phyloP scores from a whole-genome alignment of 2,329 filamentous ascomycete species.

The Trichoderma atrobrunneum region DNA sequence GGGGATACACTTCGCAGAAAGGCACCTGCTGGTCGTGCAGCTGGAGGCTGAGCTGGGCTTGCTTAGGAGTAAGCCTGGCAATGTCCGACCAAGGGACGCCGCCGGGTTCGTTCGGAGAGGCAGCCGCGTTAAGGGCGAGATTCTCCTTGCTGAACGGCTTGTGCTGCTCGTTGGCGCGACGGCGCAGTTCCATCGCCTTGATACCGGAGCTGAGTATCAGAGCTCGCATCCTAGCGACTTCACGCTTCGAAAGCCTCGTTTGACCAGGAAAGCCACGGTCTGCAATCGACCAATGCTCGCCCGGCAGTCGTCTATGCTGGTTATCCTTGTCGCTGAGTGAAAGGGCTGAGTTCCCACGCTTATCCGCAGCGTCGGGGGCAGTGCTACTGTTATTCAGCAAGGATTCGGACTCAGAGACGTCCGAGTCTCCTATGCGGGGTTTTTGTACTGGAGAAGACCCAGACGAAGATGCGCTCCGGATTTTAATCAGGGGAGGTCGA shows the following conservation, averaged over 20 bases:
- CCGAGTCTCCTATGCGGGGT: constrained; percentile 29
- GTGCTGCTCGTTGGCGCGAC: constrained; percentile 55
- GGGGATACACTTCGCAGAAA: constrained; percentile 46
- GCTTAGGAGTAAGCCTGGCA: constrained; percentile 39
- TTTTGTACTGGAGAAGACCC: constrained; percentile 32
- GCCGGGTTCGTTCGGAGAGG: constrained; percentile 23
- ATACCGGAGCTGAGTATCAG: constrained; percentile 82
- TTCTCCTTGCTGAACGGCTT: constrained; percentile 33
- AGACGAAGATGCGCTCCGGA: constrained; percentile 42
- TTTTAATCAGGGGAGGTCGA: constrained; percentile 50
- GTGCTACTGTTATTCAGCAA: constrained; percentile 26
- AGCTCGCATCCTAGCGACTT: constrained; percentile 74
- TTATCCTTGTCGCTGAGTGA: constrained; percentile 28
- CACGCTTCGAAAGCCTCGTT: constrained; percentile 56
- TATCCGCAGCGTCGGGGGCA: constrained; percentile 33
- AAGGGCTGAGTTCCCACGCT: constrained; percentile 35
- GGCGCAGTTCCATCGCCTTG: constrained; percentile 77
- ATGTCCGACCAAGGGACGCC: constrained; percentile 43
- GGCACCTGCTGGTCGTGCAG: constrained; percentile 37
- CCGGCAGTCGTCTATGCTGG: constrained; percentile 26
- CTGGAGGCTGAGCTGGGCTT: constrained; percentile 29
- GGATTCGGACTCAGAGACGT: constrained; percentile 41
- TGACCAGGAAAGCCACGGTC: constrained; percentile 40
- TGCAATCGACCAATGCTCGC: constrained; percentile 52
- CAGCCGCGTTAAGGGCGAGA: constrained; percentile 25